Conservation (phyloP, 176 grass and related monocot genomes). For the Oropetium thomaeum region DNA sequence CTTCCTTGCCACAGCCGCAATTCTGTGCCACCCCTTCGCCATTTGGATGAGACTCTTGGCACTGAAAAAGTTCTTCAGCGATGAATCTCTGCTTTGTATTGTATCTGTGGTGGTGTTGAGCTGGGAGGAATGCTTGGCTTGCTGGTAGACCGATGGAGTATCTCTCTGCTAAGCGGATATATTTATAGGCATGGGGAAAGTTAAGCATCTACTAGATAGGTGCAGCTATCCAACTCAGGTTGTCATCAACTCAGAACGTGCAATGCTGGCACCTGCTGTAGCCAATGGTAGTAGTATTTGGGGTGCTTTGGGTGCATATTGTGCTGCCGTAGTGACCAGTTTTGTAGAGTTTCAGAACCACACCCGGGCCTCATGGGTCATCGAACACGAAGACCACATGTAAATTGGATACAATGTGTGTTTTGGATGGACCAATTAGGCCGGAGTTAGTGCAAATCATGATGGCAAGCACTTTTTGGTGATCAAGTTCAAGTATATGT, state of each 20-base stretch:
- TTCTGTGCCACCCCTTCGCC: neutral
- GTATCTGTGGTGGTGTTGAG: neutral
- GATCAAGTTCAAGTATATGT: no score
- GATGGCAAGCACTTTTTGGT: neutral
- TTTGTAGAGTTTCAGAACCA: neutral
- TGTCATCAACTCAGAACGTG: constrained; percentile 37
- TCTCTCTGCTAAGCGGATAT: neutral
- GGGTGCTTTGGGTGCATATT: neutral
- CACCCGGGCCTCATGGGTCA: constrained; percentile 12
- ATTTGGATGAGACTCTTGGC: neutral
- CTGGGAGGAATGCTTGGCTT: neutral
- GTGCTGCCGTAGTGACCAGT: constrained; percentile 7
- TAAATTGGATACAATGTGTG: neutral
- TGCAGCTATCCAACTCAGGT: constrained; percentile 6
- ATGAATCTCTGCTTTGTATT: no score
- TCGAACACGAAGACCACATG: neutral
- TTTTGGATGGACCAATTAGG: no score
- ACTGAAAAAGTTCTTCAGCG: neutral
- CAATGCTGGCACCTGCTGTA: neutral
- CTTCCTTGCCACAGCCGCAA: neutral
- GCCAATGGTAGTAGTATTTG: neutral
- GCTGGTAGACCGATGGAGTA: neutral
- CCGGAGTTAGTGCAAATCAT: no score
- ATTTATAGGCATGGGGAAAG: neutral
- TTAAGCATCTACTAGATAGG: neutral